Evolutionary conservation across 176 grass and related monocot species (phyloP), one percentile per base, ranked within the genome.

Genomic region (Avena atlantica): DNA sequence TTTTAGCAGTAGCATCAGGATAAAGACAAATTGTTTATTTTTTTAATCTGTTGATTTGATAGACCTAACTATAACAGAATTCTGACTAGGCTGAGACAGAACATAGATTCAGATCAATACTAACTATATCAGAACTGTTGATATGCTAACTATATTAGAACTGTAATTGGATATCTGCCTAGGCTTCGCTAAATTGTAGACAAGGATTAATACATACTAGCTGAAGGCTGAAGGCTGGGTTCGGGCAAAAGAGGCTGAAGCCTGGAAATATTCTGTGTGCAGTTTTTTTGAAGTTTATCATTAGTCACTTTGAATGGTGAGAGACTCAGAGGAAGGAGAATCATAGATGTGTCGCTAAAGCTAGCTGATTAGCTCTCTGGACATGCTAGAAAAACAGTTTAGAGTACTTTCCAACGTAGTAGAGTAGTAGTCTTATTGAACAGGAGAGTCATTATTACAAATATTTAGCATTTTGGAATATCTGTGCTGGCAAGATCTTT

Each of bases 401-500:
- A 68, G 31, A 68, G 16, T 4, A 8, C 64, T 34, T 67, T 31
- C 27, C 64, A 67, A 31, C 8, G 55, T 66, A 66, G 5, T 23
- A 66, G 13, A 66, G 6, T 67, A 67, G 6, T 8, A 67, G 27
- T 16, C 25, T 31, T 65, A 25, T 29, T 29, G 5, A 29, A 25
- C 12, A 65, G 24, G 25, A 14, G 62, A 67, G 5, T n/a, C 20
- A 25, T 25, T 25, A 59, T 59, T 9, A 59, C 57, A 21, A n/a
- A 59, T 21, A 59, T n/a, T 24, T 16, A 65, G 62, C 62, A 65
- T 42, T 42, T 6, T 42, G 40, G 40, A 42, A 42, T 42, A 42
- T 42, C 40, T 42, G 66, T 86, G 80, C 80, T 91, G 73, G 91
- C 87, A 78, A 78, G 56, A 80, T 87, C 89, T 91, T 86, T 95